Evolutionary conservation across 192 early-diverging fungal genomes (phyloP), one percentile per base, ranked within the genome.

Genomic region (Podila epigama): DNA sequence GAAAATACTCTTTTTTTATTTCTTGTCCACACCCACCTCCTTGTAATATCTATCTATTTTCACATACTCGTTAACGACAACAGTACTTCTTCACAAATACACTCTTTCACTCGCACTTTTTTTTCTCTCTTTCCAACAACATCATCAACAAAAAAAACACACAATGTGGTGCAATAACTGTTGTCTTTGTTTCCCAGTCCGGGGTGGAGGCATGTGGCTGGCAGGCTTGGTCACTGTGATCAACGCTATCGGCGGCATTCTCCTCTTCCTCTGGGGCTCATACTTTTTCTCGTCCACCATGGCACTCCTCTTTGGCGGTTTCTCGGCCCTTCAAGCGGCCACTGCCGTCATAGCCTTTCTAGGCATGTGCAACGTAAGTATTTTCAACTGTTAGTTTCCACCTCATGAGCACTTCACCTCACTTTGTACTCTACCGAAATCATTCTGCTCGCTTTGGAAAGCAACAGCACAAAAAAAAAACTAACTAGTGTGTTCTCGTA

Each of bases 101-200:
- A n/a, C n/a, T n/a, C n/a, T n/a, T n/a, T n/a, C n/a, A n/a, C n/a
- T 22, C 44, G 25, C 44, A 20, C n/a, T 15, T 44, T 20, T 12
- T 12, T 4, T 25, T 48, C 44, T 29, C 51, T 53, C 15, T 25
- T 22, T 11, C 16, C 51, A 53, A 22, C 52, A 32, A 8, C 52
- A 54, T 0, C 16, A n/a, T 8, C 40, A 41, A 18, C 13, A 53
- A 31, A 22, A n/a, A 52, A 28, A 12, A 22, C 33, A 18, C 29
- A 65, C 16, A 61, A 77, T 77, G 72, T 77, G 72, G 65, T 77
- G 65, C 72, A 77, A 77, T 37, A 77, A 77, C 54, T 77, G 72
- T 27, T 77, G 72, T 52, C 60, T 77, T n/a, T 67, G 65, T n/a
- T 68, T 77, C n/a, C 72, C 72, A 18, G 65, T 77, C 32, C 72